Base-by-base conservation (phyloP, 176 grass and related monocot genomes). In the Chloris gayana region DNA sequence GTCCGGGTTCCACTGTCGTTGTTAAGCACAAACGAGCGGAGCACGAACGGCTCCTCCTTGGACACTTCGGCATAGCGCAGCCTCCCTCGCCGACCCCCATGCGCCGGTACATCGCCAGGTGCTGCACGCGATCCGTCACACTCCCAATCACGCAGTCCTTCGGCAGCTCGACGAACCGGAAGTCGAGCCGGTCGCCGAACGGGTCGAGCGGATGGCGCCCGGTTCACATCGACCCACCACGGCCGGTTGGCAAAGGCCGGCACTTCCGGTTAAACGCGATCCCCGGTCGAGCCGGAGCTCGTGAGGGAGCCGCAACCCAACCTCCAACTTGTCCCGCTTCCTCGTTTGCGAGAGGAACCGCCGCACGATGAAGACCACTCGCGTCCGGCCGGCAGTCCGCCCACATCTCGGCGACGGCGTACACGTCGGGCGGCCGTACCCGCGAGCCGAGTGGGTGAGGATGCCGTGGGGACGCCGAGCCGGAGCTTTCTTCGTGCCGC, bases 171-270 rank as follows among this genome's bases (percentile, higher is more conserved):
- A 75, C 32, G 19, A 75, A 83, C 32, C 47, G 33, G 1, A 38
- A 24, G 24, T 83, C 81, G 8, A 47, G 61, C 47, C 12, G 46
- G 71, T 74, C 70, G 61, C 71, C 44, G 61, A 83, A 75, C 24
- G 81, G 81, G 60, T 83, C 71, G 46, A 64, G 24, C 60, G 75
- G 61, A 27, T 1, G 46, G 49, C 25, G 33, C 61, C 81, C 71
- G 67, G 61, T n/a, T 67, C 61, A 74, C 31, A 8, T 75, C 71
- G 24, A 65, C 70, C 81, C 70, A 75, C 81, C 81, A 83, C 10
- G 75, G 70, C 33, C 81, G 61, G n/a, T 7, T 71, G 34, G 46
- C 71, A 34, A 83, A 83, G 25, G 61, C 46, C 60, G 75, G 17
- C 3, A 75, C 61, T 7, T 66, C 33, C 66, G 81, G 3, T 83